Conservation (phyloP, 805 yeast genomes). For the Lachancea kluyveri region DNA sequence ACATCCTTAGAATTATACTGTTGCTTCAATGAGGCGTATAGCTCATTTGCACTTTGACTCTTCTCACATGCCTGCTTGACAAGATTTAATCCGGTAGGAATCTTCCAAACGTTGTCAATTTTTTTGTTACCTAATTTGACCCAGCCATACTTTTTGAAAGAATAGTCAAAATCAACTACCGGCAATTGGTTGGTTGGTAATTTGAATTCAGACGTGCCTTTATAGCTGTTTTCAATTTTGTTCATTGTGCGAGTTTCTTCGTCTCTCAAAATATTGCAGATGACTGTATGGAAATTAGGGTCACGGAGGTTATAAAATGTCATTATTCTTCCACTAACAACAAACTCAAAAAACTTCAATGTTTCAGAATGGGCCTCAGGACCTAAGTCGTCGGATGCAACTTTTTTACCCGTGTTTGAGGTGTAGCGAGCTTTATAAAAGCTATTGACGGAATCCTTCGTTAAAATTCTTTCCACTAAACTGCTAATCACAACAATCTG, state of each 20-base stretch:
- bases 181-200: too few relatives aligned
- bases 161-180: slow-evolving; percentile 1
- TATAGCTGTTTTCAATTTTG: too few relatives aligned
- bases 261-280: too few relatives aligned
- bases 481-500: slow-evolving; percentile 18
- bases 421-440: slow-evolving; percentile 3
- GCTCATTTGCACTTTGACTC: slow-evolving; percentile 18
- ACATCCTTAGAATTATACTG: slow-evolving; percentile 8
- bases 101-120: slow-evolving; percentile 33
- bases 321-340: slow-evolving; percentile 8
- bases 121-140: slow-evolving; percentile 28
- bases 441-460: slow-evolving; percentile 1
- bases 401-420: not conserved
- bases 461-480: slow-evolving; percentile 2
- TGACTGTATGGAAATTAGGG: slow-evolving; percentile 13
- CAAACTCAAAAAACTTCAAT: not conserved
- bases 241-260: too few relatives aligned
- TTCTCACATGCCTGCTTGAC: slow-evolving; percentile 17
- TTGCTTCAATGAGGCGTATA: slow-evolving; percentile 14
- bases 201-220: too few relatives aligned
- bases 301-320: slow-evolving; percentile 23
- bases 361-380: not conserved
- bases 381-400: not conserved
- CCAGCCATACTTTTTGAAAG: slow-evolving; percentile 28
- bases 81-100: slow-evolving; percentile 34